A percentile compares a stretch with the other conserved stretches of the same genome.
Conservation (phyloP, 495 filamentous ascomycete genomes). For the Neurospora sp. region DNA sequence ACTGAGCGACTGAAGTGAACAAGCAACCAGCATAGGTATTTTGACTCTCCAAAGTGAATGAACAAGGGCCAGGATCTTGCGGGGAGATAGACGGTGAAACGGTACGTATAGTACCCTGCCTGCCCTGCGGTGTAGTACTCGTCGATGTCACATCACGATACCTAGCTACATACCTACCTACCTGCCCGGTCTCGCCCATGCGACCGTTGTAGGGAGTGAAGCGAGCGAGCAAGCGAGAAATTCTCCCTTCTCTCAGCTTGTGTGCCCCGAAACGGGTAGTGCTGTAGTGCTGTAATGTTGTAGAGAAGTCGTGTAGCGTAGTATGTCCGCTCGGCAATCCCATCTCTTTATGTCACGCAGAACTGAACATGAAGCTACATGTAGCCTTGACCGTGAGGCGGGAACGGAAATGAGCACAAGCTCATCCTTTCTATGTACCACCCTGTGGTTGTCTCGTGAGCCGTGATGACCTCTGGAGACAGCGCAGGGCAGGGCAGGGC, state of each 20-base stretch:
- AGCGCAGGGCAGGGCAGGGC: background rate
- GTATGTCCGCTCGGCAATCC: background rate
- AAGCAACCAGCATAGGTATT: background rate
- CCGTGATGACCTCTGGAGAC: background rate
- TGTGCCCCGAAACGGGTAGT: background rate
- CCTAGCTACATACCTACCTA: background rate
- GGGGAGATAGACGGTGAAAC: background rate
- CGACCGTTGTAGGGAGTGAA: background rate
- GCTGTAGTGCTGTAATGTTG: background rate
- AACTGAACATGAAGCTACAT: background rate
- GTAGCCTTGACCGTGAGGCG: background rate
- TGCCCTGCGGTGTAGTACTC: background rate
- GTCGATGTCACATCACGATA: background rate
- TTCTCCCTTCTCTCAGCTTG: background rate
- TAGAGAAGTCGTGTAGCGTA: background rate
- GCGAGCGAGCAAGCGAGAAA: background rate
- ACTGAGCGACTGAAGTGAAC: background rate
- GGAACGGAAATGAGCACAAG: background rate
- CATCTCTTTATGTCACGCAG: background rate
- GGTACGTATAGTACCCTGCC: background rate
- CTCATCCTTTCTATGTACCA: background rate
- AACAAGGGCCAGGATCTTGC: background rate
- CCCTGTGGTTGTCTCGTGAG: background rate
- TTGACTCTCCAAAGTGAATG: background rate
- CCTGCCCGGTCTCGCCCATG: background rate